Percentiles rank a stretch among this genome's conserved stretches.
phyloP scores from a whole-genome alignment of 2,329 filamentous ascomycete genomes.

The Epichloe hybrida region DNA sequence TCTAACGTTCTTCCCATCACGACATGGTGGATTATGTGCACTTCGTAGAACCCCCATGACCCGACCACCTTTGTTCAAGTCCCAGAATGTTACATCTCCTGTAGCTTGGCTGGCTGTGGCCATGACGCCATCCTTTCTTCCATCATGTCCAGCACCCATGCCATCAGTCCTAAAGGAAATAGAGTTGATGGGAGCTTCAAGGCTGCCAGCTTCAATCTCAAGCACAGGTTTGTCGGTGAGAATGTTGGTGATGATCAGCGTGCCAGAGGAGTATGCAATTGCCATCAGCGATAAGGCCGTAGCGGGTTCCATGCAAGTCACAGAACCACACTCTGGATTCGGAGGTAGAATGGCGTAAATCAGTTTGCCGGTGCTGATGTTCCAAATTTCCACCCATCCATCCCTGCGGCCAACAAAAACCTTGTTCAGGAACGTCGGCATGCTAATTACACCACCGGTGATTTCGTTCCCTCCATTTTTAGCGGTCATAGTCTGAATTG shows the following conservation, averaged over 20 bases:
- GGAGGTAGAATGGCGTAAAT: constrained; percentile 81
- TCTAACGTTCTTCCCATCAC: constrained; percentile 39
- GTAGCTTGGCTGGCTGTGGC: constrained; percentile 68
- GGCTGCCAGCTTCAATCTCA: constrained; percentile 50
- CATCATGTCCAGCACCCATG: constrained; percentile 76
- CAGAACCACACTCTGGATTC: constrained; percentile 55
- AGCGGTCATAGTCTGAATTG: constrained; percentile 48
- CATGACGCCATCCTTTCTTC: constrained; percentile 79
- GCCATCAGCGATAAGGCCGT: constrained; percentile 76
- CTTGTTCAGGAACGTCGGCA: constrained; percentile 96
- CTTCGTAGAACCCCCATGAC: constrained; percentile 77
- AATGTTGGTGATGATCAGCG: constrained; percentile 69
- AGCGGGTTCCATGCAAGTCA: constrained; percentile 77
- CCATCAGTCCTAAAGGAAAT: constrained; percentile 89
- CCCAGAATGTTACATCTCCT: constrained; percentile 92
- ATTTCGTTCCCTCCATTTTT: constrained; percentile 51
- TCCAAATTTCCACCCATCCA: constrained; percentile 93
- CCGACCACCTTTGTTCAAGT: constrained; percentile 77
- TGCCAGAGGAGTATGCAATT: constrained; percentile 72
- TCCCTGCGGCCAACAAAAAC: constrained; percentile 79
- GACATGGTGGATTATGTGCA: constrained; percentile 67
- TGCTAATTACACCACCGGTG: constrained; percentile 66
- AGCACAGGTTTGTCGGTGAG: constrained; percentile 63
- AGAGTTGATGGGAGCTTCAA: constrained; percentile 56
- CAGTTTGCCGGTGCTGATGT: constrained; percentile 80